Base-by-base conservation (phyloP, 345 rosid species). In the Zanthoxylum bungeanum region DNA sequence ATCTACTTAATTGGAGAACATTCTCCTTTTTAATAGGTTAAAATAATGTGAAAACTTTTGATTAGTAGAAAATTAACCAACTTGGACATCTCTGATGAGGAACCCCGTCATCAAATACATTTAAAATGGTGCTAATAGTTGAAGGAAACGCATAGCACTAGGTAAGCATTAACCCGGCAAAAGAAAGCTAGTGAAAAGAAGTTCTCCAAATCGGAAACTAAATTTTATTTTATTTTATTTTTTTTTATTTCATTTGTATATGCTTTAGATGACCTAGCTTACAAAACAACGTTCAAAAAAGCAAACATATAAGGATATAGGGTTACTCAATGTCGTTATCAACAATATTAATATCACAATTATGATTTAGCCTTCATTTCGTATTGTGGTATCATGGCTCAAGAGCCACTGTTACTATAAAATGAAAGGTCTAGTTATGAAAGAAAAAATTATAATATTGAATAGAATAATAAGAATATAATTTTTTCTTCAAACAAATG, bases 271-370 rank as follows among this genome's bases (percentile, higher is more conserved):
- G 22, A 28, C 25, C 72, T 55, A 55, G 10, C 14, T 17, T 37
- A 39, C 63, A 68, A 55, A 68, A 52, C 12, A 67, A 37, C 62
- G 25, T 68, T 68, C 71, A 68, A 53, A 9, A 9, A n/a, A 28
- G 22, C 57, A 40, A 53, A 24, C 19, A 55, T 27, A 25, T 25
- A 42, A 56, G 7, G 9, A 64, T 19, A 24, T 9, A 39, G 37
- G 51, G n/a, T n/a, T n/a, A n/a, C n/a, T n/a, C n/a, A n/a, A n/a
- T n/a, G n/a, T n/a, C n/a, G n/a, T n/a, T n/a, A n/a, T n/a, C n/a
- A n/a, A n/a, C n/a, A n/a, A n/a, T n/a, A n/a, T n/a, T n/a, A n/a
- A n/a, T n/a, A n/a, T n/a, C n/a, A n/a, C n/a, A n/a, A n/a, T n/a
- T n/a, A n/a, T n/a, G n/a, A n/a, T n/a, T n/a, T n/a, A n/a, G n/a